Conservation (phyloP, 495 filamentous ascomycete genomes). For the Penicillium simplicissimum region DNA sequence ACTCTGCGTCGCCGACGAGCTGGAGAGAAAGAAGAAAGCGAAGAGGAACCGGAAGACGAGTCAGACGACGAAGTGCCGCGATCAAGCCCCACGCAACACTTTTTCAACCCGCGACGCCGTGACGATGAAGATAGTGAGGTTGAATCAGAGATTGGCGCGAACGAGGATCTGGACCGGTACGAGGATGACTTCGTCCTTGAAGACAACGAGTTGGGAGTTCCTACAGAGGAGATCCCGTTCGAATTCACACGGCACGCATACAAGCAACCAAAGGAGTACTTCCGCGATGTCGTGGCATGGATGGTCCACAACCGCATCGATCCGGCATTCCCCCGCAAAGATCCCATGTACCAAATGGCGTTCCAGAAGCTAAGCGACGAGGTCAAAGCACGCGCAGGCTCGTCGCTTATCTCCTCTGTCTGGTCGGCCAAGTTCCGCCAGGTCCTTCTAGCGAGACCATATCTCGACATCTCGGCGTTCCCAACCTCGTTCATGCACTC, state of each 20-base stretch:
- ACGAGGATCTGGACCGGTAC: slow-evolving; percentile 56
- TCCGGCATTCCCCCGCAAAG: slow-evolving; percentile 66
- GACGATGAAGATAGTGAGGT: slow-evolving; percentile 35
- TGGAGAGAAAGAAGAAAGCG: slow-evolving; percentile 49
- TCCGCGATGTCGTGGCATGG: slow-evolving; percentile 79
- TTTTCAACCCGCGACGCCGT: not conserved
- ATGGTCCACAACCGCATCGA: slow-evolving; percentile 77
- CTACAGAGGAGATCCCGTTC: slow-evolving; percentile 63
- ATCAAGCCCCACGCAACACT: not conserved
- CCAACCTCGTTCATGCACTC: slow-evolving; percentile 41
- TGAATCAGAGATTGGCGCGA: slow-evolving; percentile 36
- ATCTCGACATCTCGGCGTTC: slow-evolving; percentile 36
- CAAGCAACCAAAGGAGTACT: slow-evolving; percentile 72
- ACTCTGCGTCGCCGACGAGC: slow-evolving; percentile 57
- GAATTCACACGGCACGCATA: slow-evolving; percentile 67
- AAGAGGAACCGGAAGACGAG: slow-evolving; percentile 26
- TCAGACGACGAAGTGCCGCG: slow-evolving; percentile 1
- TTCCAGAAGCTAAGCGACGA: slow-evolving; percentile 77
- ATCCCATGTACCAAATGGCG: slow-evolving; percentile 66
- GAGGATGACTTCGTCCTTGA: slow-evolving; percentile 73
- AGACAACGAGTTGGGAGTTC: slow-evolving; percentile 65
- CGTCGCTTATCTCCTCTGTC: slow-evolving; percentile 70
- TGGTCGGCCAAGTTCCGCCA: slow-evolving; percentile 70
- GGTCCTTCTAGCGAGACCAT: slow-evolving; percentile 66
- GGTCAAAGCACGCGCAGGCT: slow-evolving; percentile 63